Evolutionary conservation across 164 flowering plant species (phyloP), one percentile per base, ranked within the genome.

Genomic region (Cinnamomum chago): DNA sequence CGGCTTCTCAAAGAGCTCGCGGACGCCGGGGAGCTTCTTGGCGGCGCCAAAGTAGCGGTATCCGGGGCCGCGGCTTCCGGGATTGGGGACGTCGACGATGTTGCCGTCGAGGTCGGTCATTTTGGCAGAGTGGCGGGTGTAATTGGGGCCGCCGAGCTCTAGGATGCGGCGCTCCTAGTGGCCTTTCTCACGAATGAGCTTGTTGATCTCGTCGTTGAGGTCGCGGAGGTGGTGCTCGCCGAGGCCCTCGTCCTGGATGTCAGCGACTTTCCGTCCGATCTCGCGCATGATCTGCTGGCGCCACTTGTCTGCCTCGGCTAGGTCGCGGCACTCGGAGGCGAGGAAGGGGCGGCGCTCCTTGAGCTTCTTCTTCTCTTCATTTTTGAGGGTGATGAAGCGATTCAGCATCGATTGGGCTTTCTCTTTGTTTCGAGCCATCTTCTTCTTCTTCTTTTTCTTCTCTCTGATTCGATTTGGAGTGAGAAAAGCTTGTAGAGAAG

Each of bases 361-460:
- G 25, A 94, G 98, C 75, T 91, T 93, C 88, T 88, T 90, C 78
- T 91, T 91, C 81, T 95, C 98, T 75, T 93, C 93, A 70, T 78
- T 82, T 78, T 94, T 91, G 69, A 89, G 70, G 1, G 97, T 62
- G 68, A 92, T 79, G 90, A 87, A 94, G 15, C 97, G 81, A 74
- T 94, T 94, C 33, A 94, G 94, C 98, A 94, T 94, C 33, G 98
- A 94, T 82, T 94, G 98, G 0, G 98, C 96, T 80, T 94, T 94
- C 91, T 94, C 98, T 72, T 94, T 97, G 76, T 94, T 94, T 10
- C 97, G 89, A 72, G 98, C 98, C 98, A 94, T 87, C 30, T 23
- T 47, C 27, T 24, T 22, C 66, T 64, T 20, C 40, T 35, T 47
- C 66, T 64, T 20, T n/a, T 35, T 47, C 27, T 64, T 25, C 27